Evolutionary conservation across 148 eudicot species (phyloP).

Genomic region (Cornus florida): DNA sequence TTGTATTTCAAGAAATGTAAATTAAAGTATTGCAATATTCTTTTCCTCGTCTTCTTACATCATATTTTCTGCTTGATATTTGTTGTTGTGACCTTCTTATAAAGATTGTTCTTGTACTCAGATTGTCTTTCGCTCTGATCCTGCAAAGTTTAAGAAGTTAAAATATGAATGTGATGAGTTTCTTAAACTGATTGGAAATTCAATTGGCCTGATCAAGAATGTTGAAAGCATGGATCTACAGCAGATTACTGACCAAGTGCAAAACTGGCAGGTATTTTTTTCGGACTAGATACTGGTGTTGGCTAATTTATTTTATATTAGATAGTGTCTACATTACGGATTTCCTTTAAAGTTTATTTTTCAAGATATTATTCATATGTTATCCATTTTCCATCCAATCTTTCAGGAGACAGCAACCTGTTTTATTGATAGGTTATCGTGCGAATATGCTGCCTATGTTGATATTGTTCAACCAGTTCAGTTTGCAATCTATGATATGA

Average conservation of each 20-base stretch:
- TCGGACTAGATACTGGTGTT: neutral
- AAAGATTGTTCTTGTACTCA: constrained; percentile 15
- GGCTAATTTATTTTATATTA: neutral
- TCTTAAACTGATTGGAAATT: constrained; percentile 26
- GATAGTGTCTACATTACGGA: neutral
- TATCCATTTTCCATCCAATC: neutral
- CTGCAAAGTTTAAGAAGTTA: constrained; percentile 62
- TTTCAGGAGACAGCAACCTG: constrained; percentile 66
- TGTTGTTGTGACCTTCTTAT: constrained; percentile 15
- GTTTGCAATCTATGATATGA: constrained; percentile 90
- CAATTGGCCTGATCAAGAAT: constrained; percentile 24
- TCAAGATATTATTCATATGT: neutral
- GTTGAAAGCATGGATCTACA: constrained; percentile 21
- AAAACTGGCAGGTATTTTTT: constrained; percentile 73
- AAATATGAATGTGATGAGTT: constrained; percentile 72
- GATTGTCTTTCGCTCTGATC: constrained; percentile 78
- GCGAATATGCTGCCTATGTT: constrained; percentile 55
- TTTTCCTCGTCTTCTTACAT: neutral
- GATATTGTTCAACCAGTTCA: constrained; percentile 89
- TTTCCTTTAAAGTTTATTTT: neutral
- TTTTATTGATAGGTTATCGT: constrained; percentile 71
- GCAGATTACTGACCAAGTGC: constrained; percentile 39
- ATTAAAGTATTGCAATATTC: neutral
- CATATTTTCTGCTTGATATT: neutral
- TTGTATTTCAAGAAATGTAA: neutral